Evolutionary conservation across 768 basidiomycete species (phyloP), one percentile per base, ranked within the genome.

Genomic region (Lanmaoa rubissima): DNA sequence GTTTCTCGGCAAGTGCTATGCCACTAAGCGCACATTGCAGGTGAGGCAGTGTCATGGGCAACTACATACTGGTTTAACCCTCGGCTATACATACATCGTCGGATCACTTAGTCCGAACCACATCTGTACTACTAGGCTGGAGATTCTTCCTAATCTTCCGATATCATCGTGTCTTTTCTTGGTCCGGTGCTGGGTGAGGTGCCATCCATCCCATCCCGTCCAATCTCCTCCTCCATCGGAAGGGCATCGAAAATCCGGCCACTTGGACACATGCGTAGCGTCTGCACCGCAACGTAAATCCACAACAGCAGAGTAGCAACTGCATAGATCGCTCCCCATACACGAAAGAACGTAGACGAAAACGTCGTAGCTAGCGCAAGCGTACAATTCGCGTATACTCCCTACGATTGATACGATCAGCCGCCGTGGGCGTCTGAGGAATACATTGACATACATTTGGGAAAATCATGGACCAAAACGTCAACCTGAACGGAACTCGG

Each of bases 391-490:
- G 86, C 85, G 60, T 86, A 88, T 0, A 87, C 87, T n/a, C 82
- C 82, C 81, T 83, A 48, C 24, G 17, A 58, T 43, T 34, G 17
- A 11, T 5, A 44, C 26, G 7, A 42, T 58, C 45, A 53, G 41
- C 50, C 35, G 11, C 60, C 21, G 35, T 19, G 43, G 4, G 28
- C 13, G 0, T 40, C 28, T 1, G 41, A 39, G 47, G 26, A 40
- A 21, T 49, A 34, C 7, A 48, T 32, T 19, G 16, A 49, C 82
- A 39, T 59, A 83, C 88, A 59, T 87, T 88, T 5, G 88, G 87
- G 65, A 89, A 89, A 59, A 88, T 82, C 40, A 86, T 68, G 9
- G 83, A 84, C 88, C 88, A 89, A 62, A 81, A 85, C 1, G 80
- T 73, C 17, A 86, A 66, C 53, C 74, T 75, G 69, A 88, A 90